Conservation (phyloP, 306 rosid genomes). For the Casuarina glauca region DNA sequence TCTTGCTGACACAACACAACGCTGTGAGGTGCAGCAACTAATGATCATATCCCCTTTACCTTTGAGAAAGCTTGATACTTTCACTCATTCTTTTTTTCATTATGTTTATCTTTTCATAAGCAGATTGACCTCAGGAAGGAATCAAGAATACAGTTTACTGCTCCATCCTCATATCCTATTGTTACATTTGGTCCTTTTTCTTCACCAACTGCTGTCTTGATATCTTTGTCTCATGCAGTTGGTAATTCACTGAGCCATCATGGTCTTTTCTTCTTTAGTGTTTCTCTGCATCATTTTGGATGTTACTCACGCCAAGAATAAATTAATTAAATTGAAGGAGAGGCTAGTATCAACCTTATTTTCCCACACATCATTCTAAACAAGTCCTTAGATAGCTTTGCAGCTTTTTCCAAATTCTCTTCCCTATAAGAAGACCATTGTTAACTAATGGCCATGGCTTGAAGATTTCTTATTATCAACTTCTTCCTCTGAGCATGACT, state of each 20-base stretch:
- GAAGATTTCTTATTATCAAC: too few relatives aligned
- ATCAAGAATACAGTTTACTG: conserved; percentile 53
- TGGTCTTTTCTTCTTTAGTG: not conserved
- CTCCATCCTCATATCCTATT: conserved; percentile 80
- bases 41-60: conserved; percentile 26
- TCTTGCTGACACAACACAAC: conserved; percentile 86
- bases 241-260: conserved; percentile 51
- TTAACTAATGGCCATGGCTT: too few relatives aligned
- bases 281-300: not conserved
- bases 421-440: too few relatives aligned
- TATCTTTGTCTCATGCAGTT: conserved; percentile 73
- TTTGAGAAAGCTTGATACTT: conserved; percentile 16
- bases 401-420: too few relatives aligned
- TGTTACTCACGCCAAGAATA: not conserved
- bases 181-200: conserved; percentile 88
- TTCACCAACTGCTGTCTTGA: conserved; percentile 69
- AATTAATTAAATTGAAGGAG: too few relatives aligned
- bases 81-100: not conserved
- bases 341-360: too few relatives aligned
- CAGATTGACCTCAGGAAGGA: conserved; percentile 90
- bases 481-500: too few relatives aligned
- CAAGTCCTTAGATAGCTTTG: too few relatives aligned
- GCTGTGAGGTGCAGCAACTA: conserved; percentile 78
- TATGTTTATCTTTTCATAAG: conserved; percentile 27
- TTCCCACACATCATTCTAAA: too few relatives aligned